Percentiles rank a stretch among this genome's conserved stretches.
phyloP scores from a whole-genome alignment of 192 early-diverging fungal genomes.

The Mortierella alpina region DNA sequence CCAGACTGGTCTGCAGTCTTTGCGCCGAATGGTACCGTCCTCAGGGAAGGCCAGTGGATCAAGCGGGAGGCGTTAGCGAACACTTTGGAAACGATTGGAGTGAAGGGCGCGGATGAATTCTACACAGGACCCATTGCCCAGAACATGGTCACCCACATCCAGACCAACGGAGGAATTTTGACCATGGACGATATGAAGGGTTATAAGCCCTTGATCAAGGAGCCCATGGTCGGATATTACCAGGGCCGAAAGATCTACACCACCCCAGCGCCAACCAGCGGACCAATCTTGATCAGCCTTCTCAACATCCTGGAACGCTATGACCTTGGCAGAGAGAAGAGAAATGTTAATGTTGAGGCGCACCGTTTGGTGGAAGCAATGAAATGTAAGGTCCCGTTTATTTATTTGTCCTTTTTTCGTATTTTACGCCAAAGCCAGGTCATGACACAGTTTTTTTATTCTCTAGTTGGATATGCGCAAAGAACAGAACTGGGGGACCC shows the following conservation, averaged over 20 bases:
- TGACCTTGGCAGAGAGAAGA: slow-evolving; percentile 66
- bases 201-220: slow-evolving; percentile 72
- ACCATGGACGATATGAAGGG: slow-evolving; percentile 76
- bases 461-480: slow-evolving; percentile 77
- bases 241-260: slow-evolving; percentile 72
- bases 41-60: slow-evolving; percentile 75
- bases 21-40: slow-evolving; percentile 75
- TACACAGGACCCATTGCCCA: slow-evolving; percentile 74
- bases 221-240: slow-evolving; percentile 75
- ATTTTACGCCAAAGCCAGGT: neutral
- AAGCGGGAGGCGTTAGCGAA: slow-evolving; percentile 67
- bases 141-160: slow-evolving; percentile 72
- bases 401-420: neutral
- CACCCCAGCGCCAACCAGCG: slow-evolving; percentile 80
- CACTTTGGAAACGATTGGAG: slow-evolving; percentile 72
- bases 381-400: slow-evolving; percentile 64
- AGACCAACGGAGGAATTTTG: slow-evolving; percentile 78
- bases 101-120: slow-evolving; percentile 67
- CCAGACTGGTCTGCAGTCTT: slow-evolving; percentile 67
- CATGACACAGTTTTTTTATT: neutral
- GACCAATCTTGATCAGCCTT: slow-evolving; percentile 83
- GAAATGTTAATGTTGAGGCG: slow-evolving; percentile 70
- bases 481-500: slow-evolving; percentile 88
- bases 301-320: slow-evolving; percentile 91
- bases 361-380: slow-evolving; percentile 90